Conservation (phyloP, 1,139 yeast genomes). For the Lipomyces yarrowii region DNA sequence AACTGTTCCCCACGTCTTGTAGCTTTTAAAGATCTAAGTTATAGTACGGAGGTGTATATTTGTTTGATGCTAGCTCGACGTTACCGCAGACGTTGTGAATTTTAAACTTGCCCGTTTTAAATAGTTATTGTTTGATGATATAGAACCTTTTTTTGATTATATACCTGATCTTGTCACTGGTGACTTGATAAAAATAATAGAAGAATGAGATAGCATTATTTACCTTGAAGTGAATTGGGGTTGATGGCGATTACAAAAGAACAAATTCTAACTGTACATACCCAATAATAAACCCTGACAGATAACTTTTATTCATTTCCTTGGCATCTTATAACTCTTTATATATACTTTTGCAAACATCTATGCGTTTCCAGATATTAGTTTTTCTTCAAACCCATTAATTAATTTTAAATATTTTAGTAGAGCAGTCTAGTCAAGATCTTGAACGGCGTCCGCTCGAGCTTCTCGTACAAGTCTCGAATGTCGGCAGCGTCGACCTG, state of each 20-base stretch:
- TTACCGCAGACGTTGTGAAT: not conserved
- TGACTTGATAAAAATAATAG: not conserved
- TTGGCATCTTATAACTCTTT: not conserved
- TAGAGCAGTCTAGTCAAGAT: conserved; percentile 89
- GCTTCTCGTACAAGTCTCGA: conserved; percentile 78
- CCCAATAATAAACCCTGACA: not conserved
- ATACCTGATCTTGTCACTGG: not conserved
- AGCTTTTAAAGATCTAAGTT: not conserved
- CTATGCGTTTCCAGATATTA: not conserved
- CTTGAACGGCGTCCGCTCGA: conserved; percentile 88
- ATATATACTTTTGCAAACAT: not conserved
- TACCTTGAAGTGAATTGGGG: not conserved
- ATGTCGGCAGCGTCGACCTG: conserved; percentile 83
- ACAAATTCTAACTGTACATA: not conserved
- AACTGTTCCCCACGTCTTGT: not conserved
- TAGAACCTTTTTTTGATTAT: not conserved
- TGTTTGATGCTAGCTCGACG: not conserved
- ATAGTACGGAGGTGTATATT: not conserved
- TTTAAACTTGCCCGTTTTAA: not conserved
- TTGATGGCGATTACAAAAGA: no score
- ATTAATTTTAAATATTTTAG: conserved; percentile 45
- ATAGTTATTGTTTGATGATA: not conserved
- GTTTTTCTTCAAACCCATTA: not conserved
- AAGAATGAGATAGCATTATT: not conserved
- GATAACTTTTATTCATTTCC: not conserved